phyloP scores from a whole-genome alignment of 2,329 filamentous ascomycete species.

The Thielaviopsis ethacetica region DNA sequence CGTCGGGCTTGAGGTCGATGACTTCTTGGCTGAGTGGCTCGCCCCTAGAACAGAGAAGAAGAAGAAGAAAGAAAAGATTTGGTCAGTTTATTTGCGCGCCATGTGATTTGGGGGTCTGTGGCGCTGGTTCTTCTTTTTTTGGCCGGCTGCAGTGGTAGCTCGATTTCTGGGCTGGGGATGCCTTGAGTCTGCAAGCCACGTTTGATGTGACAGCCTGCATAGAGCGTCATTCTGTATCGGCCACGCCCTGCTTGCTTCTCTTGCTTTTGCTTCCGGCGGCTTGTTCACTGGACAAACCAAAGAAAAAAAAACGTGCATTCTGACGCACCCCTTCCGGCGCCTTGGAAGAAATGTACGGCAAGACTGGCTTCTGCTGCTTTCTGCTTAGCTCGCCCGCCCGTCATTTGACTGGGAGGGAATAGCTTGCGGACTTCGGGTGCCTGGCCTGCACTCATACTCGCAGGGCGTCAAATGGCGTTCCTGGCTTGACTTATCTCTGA shows the following conservation, averaged over 20 bases:
- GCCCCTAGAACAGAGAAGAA: slow-evolving; percentile 26
- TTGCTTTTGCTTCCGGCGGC: too few relatives aligned
- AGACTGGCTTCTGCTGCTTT: neutral
- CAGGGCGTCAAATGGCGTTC: neutral
- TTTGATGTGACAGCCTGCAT: slow-evolving; percentile 2
- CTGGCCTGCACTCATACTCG: neutral
- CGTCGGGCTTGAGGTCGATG: slow-evolving; percentile 45
- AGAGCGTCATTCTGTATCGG: too few relatives aligned
- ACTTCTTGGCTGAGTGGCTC: slow-evolving; percentile 39
- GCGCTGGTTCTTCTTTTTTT: too few relatives aligned
- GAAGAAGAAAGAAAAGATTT: too few relatives aligned
- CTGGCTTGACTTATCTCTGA: neutral
- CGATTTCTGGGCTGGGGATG: neutral
- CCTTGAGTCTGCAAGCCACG: neutral
- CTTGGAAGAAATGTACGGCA: neutral
- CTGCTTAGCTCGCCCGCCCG: neutral
- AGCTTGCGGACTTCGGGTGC: neutral
- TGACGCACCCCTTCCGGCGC: neutral
- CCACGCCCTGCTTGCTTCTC: too few relatives aligned
- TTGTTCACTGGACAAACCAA: neutral
- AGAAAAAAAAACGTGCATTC: neutral
- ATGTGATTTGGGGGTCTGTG: too few relatives aligned
- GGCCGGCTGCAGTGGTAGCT: too few relatives aligned
- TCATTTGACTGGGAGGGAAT: neutral
- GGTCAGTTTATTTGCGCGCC: too few relatives aligned